A percentile compares a stretch with the other conserved stretches of the same genome.
phyloP scores from a whole-genome alignment of 495 filamentous ascomycete genomes.

The Penicillium ochrochloron region DNA sequence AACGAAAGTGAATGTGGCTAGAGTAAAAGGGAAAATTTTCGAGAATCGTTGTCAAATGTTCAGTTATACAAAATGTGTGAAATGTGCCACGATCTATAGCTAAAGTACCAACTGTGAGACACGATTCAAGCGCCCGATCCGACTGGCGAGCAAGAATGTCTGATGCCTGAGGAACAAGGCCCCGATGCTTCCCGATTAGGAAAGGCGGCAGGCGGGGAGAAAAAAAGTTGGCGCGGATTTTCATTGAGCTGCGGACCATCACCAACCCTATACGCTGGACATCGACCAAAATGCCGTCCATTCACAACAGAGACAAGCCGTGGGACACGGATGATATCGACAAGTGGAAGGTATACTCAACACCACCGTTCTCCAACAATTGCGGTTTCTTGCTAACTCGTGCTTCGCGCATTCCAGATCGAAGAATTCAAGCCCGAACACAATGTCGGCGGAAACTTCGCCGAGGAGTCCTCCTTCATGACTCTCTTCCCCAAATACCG shows the following conservation, averaged over 20 bases:
- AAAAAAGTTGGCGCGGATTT: slow-evolving; percentile 50
- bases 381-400: slow-evolving; percentile 15
- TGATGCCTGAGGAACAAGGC: slow-evolving; percentile 1
- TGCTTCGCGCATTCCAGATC: slow-evolving; percentile 49
- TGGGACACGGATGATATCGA: slow-evolving; percentile 99
- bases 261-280: slow-evolving; percentile 18
- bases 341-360: slow-evolving; percentile 81
- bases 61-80: too few relatives aligned
- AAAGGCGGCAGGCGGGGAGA: slow-evolving; percentile 42
- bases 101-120: not conserved
- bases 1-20: not conserved
- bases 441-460: slow-evolving; percentile 83
- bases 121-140: slow-evolving; percentile 9
- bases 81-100: not conserved
- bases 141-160: not conserved
- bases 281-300: slow-evolving; percentile 77
- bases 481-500: slow-evolving; percentile 98
- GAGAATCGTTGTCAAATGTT: too few relatives aligned
- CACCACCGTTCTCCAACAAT: not conserved
- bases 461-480: slow-evolving; percentile 89
- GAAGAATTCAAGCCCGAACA: slow-evolving; percentile 85
- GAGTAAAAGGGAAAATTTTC: not conserved
- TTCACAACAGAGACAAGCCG: slow-evolving; percentile 91
- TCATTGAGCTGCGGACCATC: slow-evolving; percentile 29
- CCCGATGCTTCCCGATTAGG: slow-evolving; percentile 25